Base-by-base conservation (phyloP, 129 eudicot genomes). In the Gnaphalium uliginosum region DNA sequence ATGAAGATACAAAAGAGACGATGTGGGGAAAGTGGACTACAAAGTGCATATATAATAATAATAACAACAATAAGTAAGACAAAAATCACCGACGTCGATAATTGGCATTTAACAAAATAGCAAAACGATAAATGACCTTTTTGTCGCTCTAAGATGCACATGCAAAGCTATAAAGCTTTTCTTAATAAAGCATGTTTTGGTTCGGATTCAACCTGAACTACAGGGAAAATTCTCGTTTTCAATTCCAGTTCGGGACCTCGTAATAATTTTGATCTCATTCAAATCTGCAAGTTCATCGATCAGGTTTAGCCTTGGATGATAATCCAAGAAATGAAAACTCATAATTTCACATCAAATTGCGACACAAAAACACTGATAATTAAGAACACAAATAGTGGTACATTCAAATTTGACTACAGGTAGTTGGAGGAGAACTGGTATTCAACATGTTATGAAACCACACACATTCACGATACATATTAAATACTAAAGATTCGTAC, bases 401-500 rank as follows among this genome's bases (percentile, higher is more conserved):
- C 13, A 61, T 14, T 61, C 32, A 14, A 61, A 22, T n/a, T 27
- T 54, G 46, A 46, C 60, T 76, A 76, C 74, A 76, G 27, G 10
- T 39, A 39, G 27, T 32, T 33, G 18, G 18, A 14, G n/a, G 4
- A 14, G 18, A 2, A 39, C 22, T 66, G 73, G 10, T 59, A 69
- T 59, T 61, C 68, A 78, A 53, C 67, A 69, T 58, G 76, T 41
- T 46, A 46, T 69, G 76, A 69, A 69, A 78, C 60, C 70, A 69
- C 81, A 68, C 75, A 77, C 76, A 69, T 68, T 68, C 64, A 46
- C 41, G 6, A 59, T 41, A 32, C 30, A 68, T n/a, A 27, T 58
- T 19, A 29, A 43, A 17, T 15, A 68, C 67, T 21, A 73, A 25
- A 43, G 48, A n/a, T 68, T 77, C 76, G 48, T 26, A 57, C 50